Evolutionary conservation across 805 yeast genomes (phyloP), one percentile per base, ranked within the genome.

Genomic region (Allodekkera sacchari): DNA sequence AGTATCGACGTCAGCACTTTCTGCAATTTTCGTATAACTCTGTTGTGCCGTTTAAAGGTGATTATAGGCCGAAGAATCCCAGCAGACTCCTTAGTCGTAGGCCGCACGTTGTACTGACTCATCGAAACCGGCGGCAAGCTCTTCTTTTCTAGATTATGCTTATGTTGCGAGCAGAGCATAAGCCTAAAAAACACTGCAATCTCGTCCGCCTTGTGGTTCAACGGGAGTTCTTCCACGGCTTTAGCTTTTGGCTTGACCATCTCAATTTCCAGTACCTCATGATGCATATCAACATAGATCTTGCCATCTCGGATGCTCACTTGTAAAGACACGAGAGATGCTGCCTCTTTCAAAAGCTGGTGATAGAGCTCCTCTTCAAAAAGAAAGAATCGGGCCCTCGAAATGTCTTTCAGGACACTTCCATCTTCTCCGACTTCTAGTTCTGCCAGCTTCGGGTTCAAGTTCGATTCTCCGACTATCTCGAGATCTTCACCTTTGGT

Each of bases 341-440:
- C 68, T 1, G 94, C 84, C 54, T 89, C 98, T 40, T 77, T 72
- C 16, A 77, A 66, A 34, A 89, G 56, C 44, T 79, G 87, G 53
- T 72, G 74, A 59, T 84, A 84, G 33, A 89, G 63, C 53, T 89
- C 97, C 47, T 83, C 92, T 49, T 89, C 97, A 58, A 89, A 89
- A 6, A 88, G 63, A 37, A 74, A 71, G 40, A 70, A 77, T 28
- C 96, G 66, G 0, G 94, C 87, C 31, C 60, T 71, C 22, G 70
- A 66, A 18, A 89, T 73, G 44, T 73, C 77, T 16, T 68, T 69
- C 30, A 67, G 65, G 14, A 77, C 39, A 18, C 42, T 36, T 3
- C 39, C 36, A 3, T 32, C 35, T 14, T 31, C 43, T 13, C 36
- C 21, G 13, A 5, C 3, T 23, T 31, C 28, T 13, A 35, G 37